Evolutionary conservation across 2,329 filamentous ascomycete species (phyloP).

Genomic region (Amauroascus niger): DNA sequence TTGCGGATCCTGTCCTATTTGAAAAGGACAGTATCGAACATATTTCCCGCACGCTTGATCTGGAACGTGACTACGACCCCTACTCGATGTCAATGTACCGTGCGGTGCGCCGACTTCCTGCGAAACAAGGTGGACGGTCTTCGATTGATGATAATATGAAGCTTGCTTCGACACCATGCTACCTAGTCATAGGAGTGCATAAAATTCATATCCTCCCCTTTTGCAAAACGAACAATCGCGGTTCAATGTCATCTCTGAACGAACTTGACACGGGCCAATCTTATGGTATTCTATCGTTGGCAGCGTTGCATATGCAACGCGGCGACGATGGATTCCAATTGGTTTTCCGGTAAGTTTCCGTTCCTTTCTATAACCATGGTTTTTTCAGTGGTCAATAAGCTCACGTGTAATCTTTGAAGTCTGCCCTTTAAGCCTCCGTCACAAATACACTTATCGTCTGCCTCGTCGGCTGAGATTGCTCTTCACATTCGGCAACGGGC

Average conservation of each 20-base stretch:
- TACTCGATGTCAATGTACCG: constrained; percentile 59
- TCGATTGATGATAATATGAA: constrained; percentile 60
- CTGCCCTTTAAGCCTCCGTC: constrained; percentile 48
- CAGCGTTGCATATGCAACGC: constrained; percentile 49
- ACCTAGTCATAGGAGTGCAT: constrained; percentile 59
- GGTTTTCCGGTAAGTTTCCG: constrained; percentile 45
- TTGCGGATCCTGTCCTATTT: constrained; percentile 44
- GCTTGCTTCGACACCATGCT: constrained; percentile 54
- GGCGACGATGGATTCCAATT: constrained; percentile 58
- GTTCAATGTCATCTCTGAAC: constrained; percentile 46
- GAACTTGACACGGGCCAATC: constrained; percentile 41
- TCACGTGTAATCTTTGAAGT: constrained; percentile 22
- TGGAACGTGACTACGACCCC: constrained; percentile 59
- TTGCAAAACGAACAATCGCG: constrained; percentile 44
- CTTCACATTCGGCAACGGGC: constrained; percentile 52
- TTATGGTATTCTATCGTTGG: constrained; percentile 55
- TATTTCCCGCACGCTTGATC: constrained; percentile 52
- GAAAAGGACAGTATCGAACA: constrained; percentile 53
- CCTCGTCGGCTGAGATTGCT: constrained; percentile 55
- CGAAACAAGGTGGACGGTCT: constrained; percentile 46
- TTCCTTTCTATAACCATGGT: neutral
- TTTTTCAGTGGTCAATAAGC: neutral
- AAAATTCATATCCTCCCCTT: constrained; percentile 60
- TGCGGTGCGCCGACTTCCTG: constrained; percentile 53
- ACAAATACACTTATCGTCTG: constrained; percentile 53